Evolutionary conservation across 2,329 filamentous ascomycete species (phyloP).

Genomic region (Hymenoscyphus linearis): DNA sequence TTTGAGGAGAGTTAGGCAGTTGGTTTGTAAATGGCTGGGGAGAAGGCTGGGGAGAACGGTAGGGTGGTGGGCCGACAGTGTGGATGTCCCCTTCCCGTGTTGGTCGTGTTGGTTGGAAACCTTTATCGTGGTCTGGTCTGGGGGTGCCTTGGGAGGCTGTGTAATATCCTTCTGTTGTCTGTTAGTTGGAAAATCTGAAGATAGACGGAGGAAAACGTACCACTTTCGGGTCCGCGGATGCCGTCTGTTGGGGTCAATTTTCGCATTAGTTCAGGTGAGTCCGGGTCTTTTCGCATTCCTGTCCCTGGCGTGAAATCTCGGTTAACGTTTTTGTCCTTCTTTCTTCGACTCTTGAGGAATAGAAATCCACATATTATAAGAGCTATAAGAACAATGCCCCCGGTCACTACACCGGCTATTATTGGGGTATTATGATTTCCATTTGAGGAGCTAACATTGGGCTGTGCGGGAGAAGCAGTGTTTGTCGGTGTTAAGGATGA

Average conservation of each 20-base stretch:
- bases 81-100: background rate
- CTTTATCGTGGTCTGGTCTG: constrained; percentile 1
- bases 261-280: background rate
- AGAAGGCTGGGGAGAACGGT: background rate
- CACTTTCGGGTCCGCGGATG: background rate
- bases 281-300: background rate
- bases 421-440: constrained; percentile 1
- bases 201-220: background rate
- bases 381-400: constrained; percentile 2
- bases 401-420: constrained; percentile 6
- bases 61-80: background rate
- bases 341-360: background rate
- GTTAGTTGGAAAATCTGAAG: background rate
- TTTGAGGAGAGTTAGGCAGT: background rate
- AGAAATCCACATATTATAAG: constrained; percentile 3
- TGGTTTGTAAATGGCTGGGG: background rate
- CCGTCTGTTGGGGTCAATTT: background rate
- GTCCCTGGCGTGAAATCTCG: background rate
- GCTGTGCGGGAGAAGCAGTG: background rate
- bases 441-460: background rate
- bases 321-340: background rate
- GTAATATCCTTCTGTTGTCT: background rate
- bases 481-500: background rate
- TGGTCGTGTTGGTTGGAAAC: background rate
- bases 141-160: background rate